Conservation (phyloP, 805 yeast genomes). For the Saccharomycopsis capsularis region DNA sequence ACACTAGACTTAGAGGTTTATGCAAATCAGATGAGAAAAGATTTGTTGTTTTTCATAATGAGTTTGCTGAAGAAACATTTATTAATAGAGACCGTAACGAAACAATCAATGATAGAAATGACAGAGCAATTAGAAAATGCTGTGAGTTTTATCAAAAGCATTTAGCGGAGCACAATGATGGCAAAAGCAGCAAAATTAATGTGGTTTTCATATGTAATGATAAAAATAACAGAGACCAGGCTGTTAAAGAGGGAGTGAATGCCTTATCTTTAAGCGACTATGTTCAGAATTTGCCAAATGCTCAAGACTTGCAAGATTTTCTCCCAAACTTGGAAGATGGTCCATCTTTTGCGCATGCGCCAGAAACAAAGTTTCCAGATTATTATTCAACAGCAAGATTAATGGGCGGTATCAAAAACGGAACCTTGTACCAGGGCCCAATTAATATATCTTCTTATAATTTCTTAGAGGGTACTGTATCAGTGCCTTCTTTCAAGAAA, state of each 20-base stretch:
- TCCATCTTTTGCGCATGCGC: slow-evolving; percentile 28
- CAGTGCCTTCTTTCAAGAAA: slow-evolving; percentile 62
- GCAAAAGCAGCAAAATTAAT: slow-evolving; percentile 33
- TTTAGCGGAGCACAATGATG: slow-evolving; percentile 33
- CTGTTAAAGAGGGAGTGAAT: slow-evolving; percentile 45
- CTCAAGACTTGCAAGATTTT: slow-evolving; percentile 69
- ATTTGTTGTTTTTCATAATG: slow-evolving; percentile 89
- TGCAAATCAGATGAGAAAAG: slow-evolving; percentile 71
- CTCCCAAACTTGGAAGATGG: slow-evolving; percentile 50
- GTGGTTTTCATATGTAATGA: slow-evolving; percentile 73
- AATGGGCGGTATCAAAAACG: slow-evolving; percentile 85
- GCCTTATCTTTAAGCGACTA: slow-evolving; percentile 55
- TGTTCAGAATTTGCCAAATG: slow-evolving; percentile 59
- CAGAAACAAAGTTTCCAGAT: slow-evolving; percentile 61
- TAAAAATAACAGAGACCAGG: slow-evolving; percentile 51
- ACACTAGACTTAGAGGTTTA: slow-evolving; percentile 72
- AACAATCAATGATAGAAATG: slow-evolving; percentile 82
- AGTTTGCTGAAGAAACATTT: slow-evolving; percentile 69
- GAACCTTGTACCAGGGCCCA: slow-evolving; percentile 80
- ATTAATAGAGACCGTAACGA: slow-evolving; percentile 58
- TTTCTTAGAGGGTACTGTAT: slow-evolving; percentile 78
- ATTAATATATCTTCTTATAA: slow-evolving; percentile 79
- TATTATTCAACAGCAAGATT: slow-evolving; percentile 75
- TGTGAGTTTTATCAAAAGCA: slow-evolving; percentile 70
- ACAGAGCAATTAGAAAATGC: slow-evolving; percentile 76